A percentile compares a stretch with the other conserved stretches of the same genome.
phyloP scores from a whole-genome alignment of 345 rosid genomes.

The Diplotaxis tenuifolia region DNA sequence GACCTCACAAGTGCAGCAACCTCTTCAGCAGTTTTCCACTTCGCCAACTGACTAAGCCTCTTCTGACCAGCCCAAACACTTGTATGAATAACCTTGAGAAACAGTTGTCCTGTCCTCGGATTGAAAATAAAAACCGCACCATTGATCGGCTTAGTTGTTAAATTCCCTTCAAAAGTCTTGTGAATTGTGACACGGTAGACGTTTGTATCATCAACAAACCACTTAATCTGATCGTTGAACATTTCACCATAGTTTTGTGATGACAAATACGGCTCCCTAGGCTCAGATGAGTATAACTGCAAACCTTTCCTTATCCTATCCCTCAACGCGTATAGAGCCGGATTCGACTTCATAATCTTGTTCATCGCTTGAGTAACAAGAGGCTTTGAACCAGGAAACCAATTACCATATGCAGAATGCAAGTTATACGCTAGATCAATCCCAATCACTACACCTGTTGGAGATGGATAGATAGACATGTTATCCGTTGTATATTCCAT shows the following conservation, averaged over 20 bases:
- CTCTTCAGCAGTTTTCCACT: slow-evolving; percentile 99
- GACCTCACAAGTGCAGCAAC: slow-evolving; percentile 99
- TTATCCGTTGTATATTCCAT: slow-evolving; percentile 99
- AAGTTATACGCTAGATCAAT: slow-evolving; percentile 94
- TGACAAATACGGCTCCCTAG: slow-evolving; percentile 95
- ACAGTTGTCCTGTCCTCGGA: slow-evolving; percentile 96
- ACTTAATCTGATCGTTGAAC: slow-evolving; percentile 96
- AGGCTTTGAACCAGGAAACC: slow-evolving; percentile 99
- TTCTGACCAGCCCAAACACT: slow-evolving; percentile 99
- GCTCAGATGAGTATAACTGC: slow-evolving; percentile 98
- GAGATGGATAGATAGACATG: slow-evolving; percentile 99
- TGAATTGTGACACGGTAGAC: slow-evolving; percentile 98
- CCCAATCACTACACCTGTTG: slow-evolving; percentile 99
- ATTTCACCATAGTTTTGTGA: slow-evolving; percentile 99
- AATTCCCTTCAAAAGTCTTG: slow-evolving; percentile 98
- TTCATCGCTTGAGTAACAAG: slow-evolving; percentile 98
- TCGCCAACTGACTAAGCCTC: slow-evolving; percentile 97
- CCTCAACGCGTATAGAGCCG: slow-evolving; percentile 91
- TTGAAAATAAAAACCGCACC: slow-evolving; percentile 97
- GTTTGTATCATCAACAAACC: slow-evolving; percentile 99
- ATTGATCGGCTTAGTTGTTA: slow-evolving; percentile 95
- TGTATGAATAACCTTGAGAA: slow-evolving; percentile 95
- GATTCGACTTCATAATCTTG: slow-evolving; percentile 99
- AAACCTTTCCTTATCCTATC: slow-evolving; percentile 98
- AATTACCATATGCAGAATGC: slow-evolving; percentile 98